Evolutionary conservation across 1,139 yeast species (phyloP).

Genomic region (Protomyces inundatus): DNA sequence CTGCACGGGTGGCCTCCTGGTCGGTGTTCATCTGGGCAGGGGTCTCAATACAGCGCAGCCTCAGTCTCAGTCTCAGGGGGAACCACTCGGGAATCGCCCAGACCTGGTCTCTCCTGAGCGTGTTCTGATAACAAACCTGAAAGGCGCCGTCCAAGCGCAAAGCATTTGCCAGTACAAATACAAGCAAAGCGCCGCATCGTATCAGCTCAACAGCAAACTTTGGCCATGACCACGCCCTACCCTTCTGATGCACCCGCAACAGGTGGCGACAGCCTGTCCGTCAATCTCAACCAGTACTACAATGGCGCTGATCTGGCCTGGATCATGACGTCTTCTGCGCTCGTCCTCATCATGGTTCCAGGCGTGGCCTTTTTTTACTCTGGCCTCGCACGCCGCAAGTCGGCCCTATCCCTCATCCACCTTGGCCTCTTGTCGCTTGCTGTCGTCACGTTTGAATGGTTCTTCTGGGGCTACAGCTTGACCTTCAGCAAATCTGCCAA

Average conservation of each 20-base stretch:
- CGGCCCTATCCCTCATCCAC: conserved; percentile 87
- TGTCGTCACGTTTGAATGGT: conserved; percentile 91
- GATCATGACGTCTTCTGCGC: conserved; percentile 51
- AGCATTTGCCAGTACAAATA: no score
- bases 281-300: conserved; percentile 36
- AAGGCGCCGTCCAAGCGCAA: no score
- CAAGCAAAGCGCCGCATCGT: no score
- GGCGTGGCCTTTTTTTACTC: conserved; percentile 91
- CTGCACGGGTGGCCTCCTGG: no score
- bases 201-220: neutral
- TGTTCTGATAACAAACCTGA: no score
- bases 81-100: no score
- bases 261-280: conserved; percentile 26
- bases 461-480: conserved; percentile 93
- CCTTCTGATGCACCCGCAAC: neutral
- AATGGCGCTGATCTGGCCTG: conserved; percentile 52
- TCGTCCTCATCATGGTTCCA: conserved; percentile 89
- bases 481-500: conserved; percentile 75
- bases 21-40: no score
- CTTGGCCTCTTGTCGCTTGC: conserved; percentile 67
- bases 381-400: conserved; percentile 86
- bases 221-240: neutral
- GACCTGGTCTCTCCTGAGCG: no score
- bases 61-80: no score
- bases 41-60: no score